Base-by-base conservation (phyloP, 257 asterid species). In the Lithospermum erythrorhizon region DNA sequence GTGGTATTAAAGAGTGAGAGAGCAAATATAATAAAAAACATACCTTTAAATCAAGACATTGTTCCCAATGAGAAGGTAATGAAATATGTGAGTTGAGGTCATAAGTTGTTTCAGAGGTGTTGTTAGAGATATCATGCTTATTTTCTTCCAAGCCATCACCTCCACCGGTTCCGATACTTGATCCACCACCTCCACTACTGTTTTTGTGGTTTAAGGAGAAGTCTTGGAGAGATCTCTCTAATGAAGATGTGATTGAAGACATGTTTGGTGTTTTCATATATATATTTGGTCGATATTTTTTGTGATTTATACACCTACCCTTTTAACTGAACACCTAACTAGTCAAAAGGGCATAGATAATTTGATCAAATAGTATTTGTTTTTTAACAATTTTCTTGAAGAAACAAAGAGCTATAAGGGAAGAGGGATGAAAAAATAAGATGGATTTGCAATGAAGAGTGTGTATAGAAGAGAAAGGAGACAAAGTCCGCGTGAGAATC, bases 31-130 rank as follows among this genome's bases (percentile, higher is more conserved):
- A 22, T 6, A 17, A 3, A 41, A 9, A 41, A 2, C 17, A 53
- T 62, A 93, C 99, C 87, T 89, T 73, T 55, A 93, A 75, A 87
- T 93, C 97, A 68, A 86, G 86, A 78, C 95, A 89, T 89, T 89
- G 99, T 69, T 93, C 96, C 99, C 97, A 93, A 29, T 79, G 78
- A 66, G 73, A 78, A 68, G 99, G 99, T 16, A 93, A 79, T 0
- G 95, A 73, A 68, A 66, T 70, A 53, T 89, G 63, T 0, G 96
- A 84, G 76, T 89, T 84, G 65, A 89, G 94, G 9, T 93, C 97
- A 59, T 86, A 37, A 35, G 77, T 30, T 29, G 77, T 56, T 29
- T 66, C 59, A 23, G 45, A 21, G 3, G 67, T n/a, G 48, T 14
- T 4, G 19, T 66, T 30, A 37, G 19, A 58, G 49, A 35, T 20